phyloP scores from a whole-genome alignment of 345 rosid genomes.

The Aquilaria sinensis region DNA sequence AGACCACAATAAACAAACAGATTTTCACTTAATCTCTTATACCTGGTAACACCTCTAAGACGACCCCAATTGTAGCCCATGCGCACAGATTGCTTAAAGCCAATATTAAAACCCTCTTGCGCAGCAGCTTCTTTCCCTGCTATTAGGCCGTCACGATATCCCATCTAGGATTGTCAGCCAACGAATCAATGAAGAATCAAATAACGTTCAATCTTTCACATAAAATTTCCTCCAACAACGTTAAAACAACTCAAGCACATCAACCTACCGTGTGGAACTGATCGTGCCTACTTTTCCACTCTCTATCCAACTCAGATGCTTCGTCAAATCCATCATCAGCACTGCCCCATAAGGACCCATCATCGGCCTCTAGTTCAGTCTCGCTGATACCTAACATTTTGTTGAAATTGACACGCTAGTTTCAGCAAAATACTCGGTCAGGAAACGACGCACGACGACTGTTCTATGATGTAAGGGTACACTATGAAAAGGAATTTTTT shows the following conservation, averaged over 20 bases:
- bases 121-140: slow-evolving; percentile 76
- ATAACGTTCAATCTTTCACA: slow-evolving; percentile 1
- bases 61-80: slow-evolving; percentile 68
- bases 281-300: slow-evolving; percentile 31
- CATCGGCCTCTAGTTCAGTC: slow-evolving; percentile 22
- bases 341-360: slow-evolving; percentile 35
- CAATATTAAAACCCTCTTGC: slow-evolving; percentile 74
- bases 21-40: slow-evolving; percentile 6
- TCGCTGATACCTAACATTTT: slow-evolving; percentile 22
- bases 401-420: too few species aligned
- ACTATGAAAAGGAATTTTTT: too few species aligned
- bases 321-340: slow-evolving; percentile 37
- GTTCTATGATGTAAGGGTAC: too few species aligned
- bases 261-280: slow-evolving; percentile 40
- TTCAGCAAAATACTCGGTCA: too few species aligned
- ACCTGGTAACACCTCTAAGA: slow-evolving; percentile 81
- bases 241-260: not conserved
- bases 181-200: not conserved
- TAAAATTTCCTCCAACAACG: not conserved
- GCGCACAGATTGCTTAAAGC: slow-evolving; percentile 59
- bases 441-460: too few species aligned
- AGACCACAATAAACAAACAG: not conserved
- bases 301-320: slow-evolving; percentile 31
- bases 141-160: slow-evolving; percentile 75
- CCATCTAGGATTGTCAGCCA: slow-evolving; percentile 31